Base-by-base conservation (phyloP, 1,284 basidiomycete species). In the Ustilago curta region DNA sequence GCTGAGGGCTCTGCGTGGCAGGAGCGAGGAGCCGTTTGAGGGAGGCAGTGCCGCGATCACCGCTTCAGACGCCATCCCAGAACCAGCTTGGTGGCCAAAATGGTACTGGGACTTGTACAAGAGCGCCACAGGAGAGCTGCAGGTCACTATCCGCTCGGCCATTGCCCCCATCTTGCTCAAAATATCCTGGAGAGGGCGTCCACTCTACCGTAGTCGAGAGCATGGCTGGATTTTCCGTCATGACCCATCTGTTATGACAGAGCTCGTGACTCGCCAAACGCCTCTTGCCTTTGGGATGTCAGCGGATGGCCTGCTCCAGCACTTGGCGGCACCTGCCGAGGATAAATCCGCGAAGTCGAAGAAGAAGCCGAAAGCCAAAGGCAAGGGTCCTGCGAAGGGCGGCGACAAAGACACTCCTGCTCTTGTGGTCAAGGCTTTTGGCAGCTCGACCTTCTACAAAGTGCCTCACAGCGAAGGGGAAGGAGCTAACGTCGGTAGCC, bases 401-500 rank as follows among this genome's bases (percentile, higher is more conserved):
- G 44, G 43, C 19, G 52, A 59, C n/a, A 51, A 32, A 9, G 51
- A 44, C n/a, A 21, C 54, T 23, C 54, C 68, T 21, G 49, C 58
- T 16, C 62, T 65, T 6, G 45, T 58, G n/a, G 62, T 69, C 47
- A 66, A 66, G 53, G 71, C 66, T 8, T 59, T 57, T 35, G 72
- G 70, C 23, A 50, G 19, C 0, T 62, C 66, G 7, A 77, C 57
- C 2, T 98, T 94, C 86, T 93, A 93, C 88, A 96, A 97, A 85
- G 88, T 99, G 1, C 97, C 95, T 1, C 97, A 99, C 86, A 94
- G 95, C 81, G 93, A 95, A 76, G 96, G 97, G 3, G 96, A 97
- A 69, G 89, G 89, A 42, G 92, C 93, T 47, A 98, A 98, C 80
- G 95, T 99, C 16, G 96, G 95, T 0, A 95, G 89, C 74, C 95